Evolutionary conservation across 192 early-diverging fungal species (phyloP), one percentile per base, ranked within the genome.

Genomic region (Entomortierella parvispora): DNA sequence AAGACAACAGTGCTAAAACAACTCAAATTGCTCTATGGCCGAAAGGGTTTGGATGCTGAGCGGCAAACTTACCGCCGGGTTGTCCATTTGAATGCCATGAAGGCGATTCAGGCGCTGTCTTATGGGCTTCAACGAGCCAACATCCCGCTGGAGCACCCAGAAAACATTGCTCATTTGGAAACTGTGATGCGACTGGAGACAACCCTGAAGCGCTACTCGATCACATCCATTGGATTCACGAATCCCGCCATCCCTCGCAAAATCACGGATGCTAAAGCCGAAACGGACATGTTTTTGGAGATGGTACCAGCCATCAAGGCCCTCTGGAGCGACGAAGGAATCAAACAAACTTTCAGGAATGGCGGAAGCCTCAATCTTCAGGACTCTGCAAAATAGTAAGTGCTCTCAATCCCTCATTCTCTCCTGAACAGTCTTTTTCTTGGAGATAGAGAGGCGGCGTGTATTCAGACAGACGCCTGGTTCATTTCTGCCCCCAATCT

Each of bases 1-100:
- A 88, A 88, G 79, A 83, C 86, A 15, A 88, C 86, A 18, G 80
- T 81, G 12, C 48, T 79, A 18, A 67, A 68, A 20, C 81, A 74
- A 40, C 33, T 65, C 33, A 58, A 66, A 68, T 42, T 65, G 37
- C 65, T 74, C 31, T 62, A 58, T 26, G 51, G 69, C 46, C 62
- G 62, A 37, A 63, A 74, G 32, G 81, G 80, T 37, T 62, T 49
- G 31, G 66, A 71, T 65, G 74, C 59, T 12, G 79, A 80, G 51
- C 71, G 79, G 7, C 32, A 77, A 34, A 65, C 58, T 26, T 80
- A 80, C 65, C 71, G 65, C 18, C 26, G 65, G 25, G 72, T 80
- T 1, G 79, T 80, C 18, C 57, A 63, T 22, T 53, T 80, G 25
- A 80, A 80, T 31, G 66, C 71, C 14, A 65, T 80, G 47, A 80